Conservation (phyloP, 2,329 filamentous ascomycete species). For the Epichloe hybrida region DNA sequence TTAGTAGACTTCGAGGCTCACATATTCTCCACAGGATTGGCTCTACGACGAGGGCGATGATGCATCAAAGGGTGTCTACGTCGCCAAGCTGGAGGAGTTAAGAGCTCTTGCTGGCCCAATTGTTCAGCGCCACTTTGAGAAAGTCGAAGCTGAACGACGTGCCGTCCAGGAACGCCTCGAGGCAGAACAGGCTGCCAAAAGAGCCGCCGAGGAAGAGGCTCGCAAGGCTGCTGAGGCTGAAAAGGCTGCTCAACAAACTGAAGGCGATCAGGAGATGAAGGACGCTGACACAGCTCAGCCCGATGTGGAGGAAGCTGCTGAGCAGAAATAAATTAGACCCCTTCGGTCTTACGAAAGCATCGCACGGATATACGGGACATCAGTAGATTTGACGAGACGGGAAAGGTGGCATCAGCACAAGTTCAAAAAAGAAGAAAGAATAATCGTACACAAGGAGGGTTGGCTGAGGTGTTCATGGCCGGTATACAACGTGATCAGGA, state of each 20-base stretch:
- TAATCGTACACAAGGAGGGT: background rate
- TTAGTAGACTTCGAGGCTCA: conserved; percentile 5
- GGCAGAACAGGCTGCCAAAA: conserved; percentile 65
- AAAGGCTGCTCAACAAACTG: conserved; percentile 32
- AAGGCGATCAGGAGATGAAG: conserved; percentile 49
- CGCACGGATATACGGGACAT: conserved; percentile 4
- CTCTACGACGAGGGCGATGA: conserved; percentile 96
- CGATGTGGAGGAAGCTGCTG: conserved; percentile 33
- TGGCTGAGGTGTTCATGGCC: background rate
- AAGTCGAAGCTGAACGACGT: conserved; percentile 75
- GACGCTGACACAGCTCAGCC: conserved; percentile 42
- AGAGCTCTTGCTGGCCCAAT: conserved; percentile 82
- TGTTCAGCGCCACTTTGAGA: conserved; percentile 89
- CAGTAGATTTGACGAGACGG: conserved; percentile 8
- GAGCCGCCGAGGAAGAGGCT: conserved; percentile 43
- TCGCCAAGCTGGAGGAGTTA: conserved; percentile 93
- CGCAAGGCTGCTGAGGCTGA: conserved; percentile 39
- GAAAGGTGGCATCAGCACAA: background rate
- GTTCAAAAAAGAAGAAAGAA: background rate
- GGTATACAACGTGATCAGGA: background rate
- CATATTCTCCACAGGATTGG: conserved; percentile 62
- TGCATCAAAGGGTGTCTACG: conserved; percentile 82
- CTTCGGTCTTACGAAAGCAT: background rate
- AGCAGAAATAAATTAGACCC: conserved; percentile 19
- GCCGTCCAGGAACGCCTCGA: conserved; percentile 64